phyloP scores from a whole-genome alignment of 768 basidiomycete genomes.

The Macrolepiota fuliginosa region DNA sequence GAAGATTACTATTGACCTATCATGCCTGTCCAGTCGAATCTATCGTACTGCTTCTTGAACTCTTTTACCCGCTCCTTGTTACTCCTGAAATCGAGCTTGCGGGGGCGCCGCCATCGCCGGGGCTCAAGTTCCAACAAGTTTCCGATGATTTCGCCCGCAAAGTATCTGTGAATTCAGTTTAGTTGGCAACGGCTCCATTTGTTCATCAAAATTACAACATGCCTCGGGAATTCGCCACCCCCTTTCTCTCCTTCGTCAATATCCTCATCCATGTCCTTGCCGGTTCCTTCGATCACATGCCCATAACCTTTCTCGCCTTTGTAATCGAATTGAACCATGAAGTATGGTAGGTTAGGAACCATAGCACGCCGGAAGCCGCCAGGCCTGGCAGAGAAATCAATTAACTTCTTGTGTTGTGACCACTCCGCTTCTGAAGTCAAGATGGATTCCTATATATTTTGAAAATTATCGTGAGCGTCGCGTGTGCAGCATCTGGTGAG shows the following conservation, averaged over 20 bases:
- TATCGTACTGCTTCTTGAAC: conserved; percentile 75
- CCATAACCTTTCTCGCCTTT: conserved; percentile 98
- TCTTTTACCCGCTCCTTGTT: conserved; percentile 67
- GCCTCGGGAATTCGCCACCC: conserved; percentile 89
- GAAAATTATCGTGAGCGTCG: neutral
- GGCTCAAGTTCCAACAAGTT: conserved; percentile 87
- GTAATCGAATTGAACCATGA: conserved; percentile 98
- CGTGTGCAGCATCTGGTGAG: neutral
- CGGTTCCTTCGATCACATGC: conserved; percentile 93
- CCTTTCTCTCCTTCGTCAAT: conserved; percentile 88
- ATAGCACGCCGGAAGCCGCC: conserved; percentile 94
- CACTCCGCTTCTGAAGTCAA: conserved; percentile 92
- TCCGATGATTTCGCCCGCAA: conserved; percentile 93
- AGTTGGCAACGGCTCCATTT: neutral
- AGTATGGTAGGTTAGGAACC: conserved; percentile 97
- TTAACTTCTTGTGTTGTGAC: conserved; percentile 97
- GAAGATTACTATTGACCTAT: conserved; percentile 33
- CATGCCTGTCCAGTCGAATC: conserved; percentile 81
- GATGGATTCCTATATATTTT: conserved; percentile 77
- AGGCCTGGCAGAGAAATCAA: conserved; percentile 86
- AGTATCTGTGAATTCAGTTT: conserved; percentile 57
- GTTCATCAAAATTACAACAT: conserved; percentile 20
- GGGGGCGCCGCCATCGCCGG: conserved; percentile 80
- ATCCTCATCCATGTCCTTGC: conserved; percentile 58
- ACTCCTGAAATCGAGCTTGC: conserved; percentile 63